These are phyloP conservation scores for Nemania bipapillata DNA, from an alignment of 2,329 filamentous ascomycete genomes.

Conservation along the genomic window DNA sequence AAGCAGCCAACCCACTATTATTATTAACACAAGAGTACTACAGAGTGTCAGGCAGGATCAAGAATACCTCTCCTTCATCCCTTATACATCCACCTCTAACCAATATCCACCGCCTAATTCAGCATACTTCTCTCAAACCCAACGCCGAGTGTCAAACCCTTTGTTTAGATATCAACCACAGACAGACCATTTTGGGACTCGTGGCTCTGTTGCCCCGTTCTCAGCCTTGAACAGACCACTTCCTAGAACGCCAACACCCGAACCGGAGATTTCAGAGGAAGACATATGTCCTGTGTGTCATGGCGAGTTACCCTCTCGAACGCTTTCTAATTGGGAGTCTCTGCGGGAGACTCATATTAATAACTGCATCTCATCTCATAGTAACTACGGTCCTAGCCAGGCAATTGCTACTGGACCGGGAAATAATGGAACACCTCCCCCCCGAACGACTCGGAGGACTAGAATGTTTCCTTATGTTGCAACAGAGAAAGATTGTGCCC, in stretches of 20 bases:
- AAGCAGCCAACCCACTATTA: not conserved
- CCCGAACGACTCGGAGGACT: constrained; percentile 59
- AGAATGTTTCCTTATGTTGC: constrained; percentile 73
- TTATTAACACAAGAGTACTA: constrained; percentile 24
- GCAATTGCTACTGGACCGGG: constrained; percentile 37
- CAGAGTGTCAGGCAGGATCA: constrained; percentile 46
- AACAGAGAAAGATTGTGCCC: constrained; percentile 75
- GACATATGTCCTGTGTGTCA: constrained; percentile 84
- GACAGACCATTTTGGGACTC: constrained; percentile 5
- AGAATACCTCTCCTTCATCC: constrained; percentile 25
- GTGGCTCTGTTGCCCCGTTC: constrained; percentile 53
- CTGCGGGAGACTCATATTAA: constrained; percentile 69
- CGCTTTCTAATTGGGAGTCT: constrained; percentile 64
- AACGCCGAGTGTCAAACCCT: constrained; percentile 10
- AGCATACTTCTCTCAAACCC: constrained; percentile 20
- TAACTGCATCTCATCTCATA: constrained; percentile 66
- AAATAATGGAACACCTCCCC: constrained; percentile 47
- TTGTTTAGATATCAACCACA: constrained; percentile 2
- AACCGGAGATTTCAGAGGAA: constrained; percentile 71
- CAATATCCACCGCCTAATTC: constrained; percentile 16
- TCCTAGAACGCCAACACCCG: constrained; percentile 50
- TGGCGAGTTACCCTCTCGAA: constrained; percentile 71
- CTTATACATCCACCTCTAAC: constrained; percentile 11
- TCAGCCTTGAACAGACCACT: constrained; percentile 51
- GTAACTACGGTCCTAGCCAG: constrained; percentile 58